phyloP scores from a whole-genome alignment of 345 rosid species.

The Balakata baccata region DNA sequence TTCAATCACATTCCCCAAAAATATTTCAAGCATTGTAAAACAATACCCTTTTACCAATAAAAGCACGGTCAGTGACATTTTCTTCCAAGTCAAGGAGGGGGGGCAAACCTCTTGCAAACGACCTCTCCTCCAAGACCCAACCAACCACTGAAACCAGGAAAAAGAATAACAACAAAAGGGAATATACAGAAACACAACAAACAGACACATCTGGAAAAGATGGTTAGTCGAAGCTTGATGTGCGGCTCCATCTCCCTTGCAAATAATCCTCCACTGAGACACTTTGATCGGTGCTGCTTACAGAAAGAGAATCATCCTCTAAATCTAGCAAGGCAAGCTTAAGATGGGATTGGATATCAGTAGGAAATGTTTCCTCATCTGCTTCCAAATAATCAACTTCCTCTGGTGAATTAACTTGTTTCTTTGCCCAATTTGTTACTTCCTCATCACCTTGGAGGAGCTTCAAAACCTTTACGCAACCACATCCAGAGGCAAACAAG shows the following conservation, averaged over 20 bases:
- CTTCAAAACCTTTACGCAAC: slow-evolving; percentile 56
- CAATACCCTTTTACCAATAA: neutral
- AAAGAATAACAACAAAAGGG: neutral
- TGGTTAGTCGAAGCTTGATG: slow-evolving; percentile 62
- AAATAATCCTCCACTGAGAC: slow-evolving; percentile 70
- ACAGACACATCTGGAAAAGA: neutral
- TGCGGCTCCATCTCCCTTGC: slow-evolving; percentile 73
- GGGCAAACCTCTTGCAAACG: slow-evolving; percentile 30
- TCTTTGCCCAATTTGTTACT: slow-evolving; percentile 60
- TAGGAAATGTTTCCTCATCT: slow-evolving; percentile 50
- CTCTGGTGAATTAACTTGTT: slow-evolving; percentile 50
- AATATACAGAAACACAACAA: slow-evolving; percentile 21
- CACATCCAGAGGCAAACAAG: neutral
- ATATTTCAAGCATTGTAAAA: too few species aligned
- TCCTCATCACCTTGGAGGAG: slow-evolving; percentile 78
- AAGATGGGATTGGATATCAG: slow-evolving; percentile 69
- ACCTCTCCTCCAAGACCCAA: slow-evolving; percentile 58
- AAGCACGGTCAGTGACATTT: neutral
- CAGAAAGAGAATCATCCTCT: slow-evolving; percentile 65
- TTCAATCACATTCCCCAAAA: too few species aligned
- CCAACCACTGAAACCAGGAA: neutral
- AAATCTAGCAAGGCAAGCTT: slow-evolving; percentile 74
- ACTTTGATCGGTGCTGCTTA: slow-evolving; percentile 54
- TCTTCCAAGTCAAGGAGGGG: slow-evolving; percentile 39
- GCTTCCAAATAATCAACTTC: slow-evolving; percentile 38